These are phyloP conservation scores for Dittrichia graveolens DNA, from an alignment of 129 eudicot genomes.

Conservation along the genomic window DNA sequence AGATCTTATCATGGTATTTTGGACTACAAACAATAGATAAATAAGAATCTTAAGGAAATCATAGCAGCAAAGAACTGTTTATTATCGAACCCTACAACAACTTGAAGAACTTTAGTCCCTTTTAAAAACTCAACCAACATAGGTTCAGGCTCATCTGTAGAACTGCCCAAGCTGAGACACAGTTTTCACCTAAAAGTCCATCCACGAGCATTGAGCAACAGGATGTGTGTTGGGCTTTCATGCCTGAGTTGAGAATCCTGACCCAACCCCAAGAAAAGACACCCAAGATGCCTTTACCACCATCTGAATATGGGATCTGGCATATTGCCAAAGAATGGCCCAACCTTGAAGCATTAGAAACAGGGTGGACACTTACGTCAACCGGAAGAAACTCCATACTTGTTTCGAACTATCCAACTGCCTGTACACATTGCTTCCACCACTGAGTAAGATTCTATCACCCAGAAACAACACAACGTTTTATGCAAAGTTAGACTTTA, in stretches of 20 bases:
- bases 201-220: constrained; percentile 59
- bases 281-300: constrained; percentile 26
- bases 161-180: constrained; percentile 86
- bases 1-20: constrained; percentile 17
- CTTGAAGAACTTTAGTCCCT: constrained; percentile 69
- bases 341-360: constrained; percentile 68
- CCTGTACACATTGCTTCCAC: constrained; percentile 89
- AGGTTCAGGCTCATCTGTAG: constrained; percentile 81
- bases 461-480: constrained; percentile 44
- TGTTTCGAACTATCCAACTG: constrained; percentile 73
- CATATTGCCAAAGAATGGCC: constrained; percentile 92
- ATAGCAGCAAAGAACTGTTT: background rate
- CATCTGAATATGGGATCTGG: constrained; percentile 34
- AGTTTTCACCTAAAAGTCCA: constrained; percentile 54
- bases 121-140: constrained; percentile 55
- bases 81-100: constrained; percentile 80
- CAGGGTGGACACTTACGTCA: constrained; percentile 48
- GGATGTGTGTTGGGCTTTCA: constrained; percentile 59
- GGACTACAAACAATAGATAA: background rate
- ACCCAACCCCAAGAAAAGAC: constrained; percentile 93
- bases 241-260: constrained; percentile 79
- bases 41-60: too few species aligned
- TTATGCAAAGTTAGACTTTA: too few species aligned
- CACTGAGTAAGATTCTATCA: constrained; percentile 73
- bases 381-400: constrained; percentile 62